Evolutionary conservation across 2,329 filamentous ascomycete genomes (phyloP), one percentile per base, ranked within the genome.

Genomic region (Penicillium crustosum): DNA sequence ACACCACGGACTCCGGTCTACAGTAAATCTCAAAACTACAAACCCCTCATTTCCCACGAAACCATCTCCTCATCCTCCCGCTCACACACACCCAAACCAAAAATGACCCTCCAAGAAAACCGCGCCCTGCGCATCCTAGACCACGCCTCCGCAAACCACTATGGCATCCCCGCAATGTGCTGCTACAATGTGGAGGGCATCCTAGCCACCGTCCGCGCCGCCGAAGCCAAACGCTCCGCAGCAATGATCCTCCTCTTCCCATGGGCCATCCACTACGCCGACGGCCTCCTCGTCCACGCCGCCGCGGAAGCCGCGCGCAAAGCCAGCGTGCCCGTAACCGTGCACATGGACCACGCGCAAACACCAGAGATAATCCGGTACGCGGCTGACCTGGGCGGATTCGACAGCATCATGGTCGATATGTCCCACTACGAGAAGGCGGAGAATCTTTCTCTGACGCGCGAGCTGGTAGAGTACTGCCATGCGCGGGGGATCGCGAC

Each of bases 321-420:
- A 38, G 84, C 85, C 55, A 73, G 71, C 3, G 86, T 88, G 3
- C 86, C 86, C 27, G 75, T 89, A 33, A 81, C 82, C 25, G 77
- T 89, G 44, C 86, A 89, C 72, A 82, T 89, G 67, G 86, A 89
- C 77, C 86, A 89, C 73, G 84, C 83, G 31, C 86, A 88, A 73
- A 83, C 81, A 9, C 83, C 84, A 3, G 84, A 85, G 61, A 83
- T 86, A 33, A 84, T 88, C 61, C 81, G 82, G 17, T 78, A 76
- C 5, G 86, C 86, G 0, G 86, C 85, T 0, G 81, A 86, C 64
- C 80, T 84, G n/a, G 78, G 82, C 49, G 81, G 77, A 3, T 90
- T 90, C 64, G 88, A 90, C 73, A 84, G 82, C 61, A 89, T 91
- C 70, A 90, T 91, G 88, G 84, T 90, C 0, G 89, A 91, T 73